Evolutionary conservation across 176 grass and related monocot species (phyloP).

Genomic region (Eremochloa ophiuroides): DNA sequence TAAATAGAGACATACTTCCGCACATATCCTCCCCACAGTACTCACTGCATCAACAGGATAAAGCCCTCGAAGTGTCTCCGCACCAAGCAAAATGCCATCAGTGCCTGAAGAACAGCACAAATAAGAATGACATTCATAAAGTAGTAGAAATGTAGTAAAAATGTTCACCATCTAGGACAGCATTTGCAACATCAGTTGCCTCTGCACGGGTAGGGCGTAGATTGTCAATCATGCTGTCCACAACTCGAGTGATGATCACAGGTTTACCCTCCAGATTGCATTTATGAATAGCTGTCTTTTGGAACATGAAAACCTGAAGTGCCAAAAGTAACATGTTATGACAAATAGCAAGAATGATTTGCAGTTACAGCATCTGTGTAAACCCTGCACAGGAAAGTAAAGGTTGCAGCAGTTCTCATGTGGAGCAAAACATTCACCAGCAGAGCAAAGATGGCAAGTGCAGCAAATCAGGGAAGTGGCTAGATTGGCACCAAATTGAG

Average conservation of each 20-base stretch:
- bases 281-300: constrained; percentile 78
- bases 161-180: constrained; percentile 81
- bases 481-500: too few species aligned
- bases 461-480: too few species aligned
- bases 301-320: constrained; percentile 86
- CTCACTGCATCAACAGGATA: constrained; percentile 90
- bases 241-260: constrained; percentile 87
- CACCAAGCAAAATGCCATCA: constrained; percentile 95
- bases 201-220: constrained; percentile 95
- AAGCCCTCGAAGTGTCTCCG: constrained; percentile 84
- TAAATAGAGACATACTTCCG: constrained; percentile 63
- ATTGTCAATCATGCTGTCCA: constrained; percentile 96
- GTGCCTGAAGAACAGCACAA: constrained; percentile 49
- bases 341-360: constrained; percentile 10
- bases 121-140: background rate
- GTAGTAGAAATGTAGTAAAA: constrained; percentile 4
- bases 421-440: too few species aligned
- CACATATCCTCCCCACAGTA: constrained; percentile 90
- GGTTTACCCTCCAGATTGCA: constrained; percentile 91
- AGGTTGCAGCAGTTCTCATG: background rate
- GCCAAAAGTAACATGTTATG: constrained; percentile 29
- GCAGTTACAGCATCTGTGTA: background rate
- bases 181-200: constrained; percentile 98
- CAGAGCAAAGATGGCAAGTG: too few species aligned
- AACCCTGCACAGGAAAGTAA: background rate